Evolutionary conservation across 2,329 filamentous ascomycete species (phyloP).

Genomic region (Aureobasidium melanogenum): DNA sequence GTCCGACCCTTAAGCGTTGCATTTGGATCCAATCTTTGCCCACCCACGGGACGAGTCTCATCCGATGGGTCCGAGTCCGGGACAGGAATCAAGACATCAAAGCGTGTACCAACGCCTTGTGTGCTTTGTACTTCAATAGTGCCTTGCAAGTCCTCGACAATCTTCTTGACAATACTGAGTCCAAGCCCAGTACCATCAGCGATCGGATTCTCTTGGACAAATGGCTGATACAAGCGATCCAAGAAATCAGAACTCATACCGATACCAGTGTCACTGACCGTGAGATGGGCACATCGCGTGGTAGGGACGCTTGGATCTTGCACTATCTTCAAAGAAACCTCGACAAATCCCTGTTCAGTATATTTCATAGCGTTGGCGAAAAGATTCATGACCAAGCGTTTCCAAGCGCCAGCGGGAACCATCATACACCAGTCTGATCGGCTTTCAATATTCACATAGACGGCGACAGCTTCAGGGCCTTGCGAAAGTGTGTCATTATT

Average conservation of each 20-base stretch:
- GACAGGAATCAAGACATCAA: not conserved
- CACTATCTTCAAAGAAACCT: slow-evolving; percentile 16
- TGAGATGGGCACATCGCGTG: slow-evolving; percentile 3
- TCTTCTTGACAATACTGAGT: slow-evolving; percentile 25
- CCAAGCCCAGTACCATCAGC: slow-evolving; percentile 28
- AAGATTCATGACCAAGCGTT: slow-evolving; percentile 36
- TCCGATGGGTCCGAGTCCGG: not conserved
- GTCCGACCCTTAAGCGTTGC: not conserved
- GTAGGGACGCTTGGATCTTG: not conserved
- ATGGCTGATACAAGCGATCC: slow-evolving; percentile 23
- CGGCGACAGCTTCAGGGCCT: not conserved
- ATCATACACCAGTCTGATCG: slow-evolving; percentile 5
- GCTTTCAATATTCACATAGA: not conserved
- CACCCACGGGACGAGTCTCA: not conserved
- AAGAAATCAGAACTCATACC: slow-evolving; percentile 26
- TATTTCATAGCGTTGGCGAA: slow-evolving; percentile 42
- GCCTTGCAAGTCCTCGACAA: slow-evolving; percentile 21
- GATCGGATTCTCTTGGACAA: slow-evolving; percentile 26
- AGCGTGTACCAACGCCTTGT: not conserved
- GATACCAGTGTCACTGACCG: slow-evolving; percentile 24
- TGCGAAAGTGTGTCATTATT: not conserved
- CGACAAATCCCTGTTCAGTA: slow-evolving; percentile 30
- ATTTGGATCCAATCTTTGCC: not conserved
- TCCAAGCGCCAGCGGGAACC: slow-evolving; percentile 23
- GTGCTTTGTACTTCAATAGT: slow-evolving; percentile 14